Base-by-base conservation (phyloP, 345 rosid species). In the Heritiera fomes region DNA sequence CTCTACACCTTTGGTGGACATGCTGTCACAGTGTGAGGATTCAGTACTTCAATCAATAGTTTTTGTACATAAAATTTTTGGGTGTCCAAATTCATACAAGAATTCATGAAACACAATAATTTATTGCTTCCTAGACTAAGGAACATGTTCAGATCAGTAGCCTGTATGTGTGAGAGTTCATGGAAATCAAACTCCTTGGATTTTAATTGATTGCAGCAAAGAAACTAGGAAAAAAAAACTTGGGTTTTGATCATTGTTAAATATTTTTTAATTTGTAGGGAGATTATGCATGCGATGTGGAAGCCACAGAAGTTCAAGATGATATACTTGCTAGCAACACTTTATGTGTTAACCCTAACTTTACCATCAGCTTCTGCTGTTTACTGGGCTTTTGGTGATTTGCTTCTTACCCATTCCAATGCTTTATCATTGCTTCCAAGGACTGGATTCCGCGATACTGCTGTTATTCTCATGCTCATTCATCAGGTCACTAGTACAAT, bases 231-330 rank as follows among this genome's bases (percentile, higher is more conserved):
- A 28, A 60, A 23, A 5, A 4, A 45, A 58, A 32, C 11, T 38
- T 50, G 43, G 43, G 9, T 50, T 49, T n/a, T 40, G 58, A 73
- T 38, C 15, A n/a, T 56, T 74, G 38, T 45, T 75, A 23, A 59
- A 61, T 75, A 13, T 63, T 17, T 41, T 45, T 70, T 50, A 40
- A 28, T 17, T 53, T 78, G 41, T 58, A 95, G 99, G 87, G 98
- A 95, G 85, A 92, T 95, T 32, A 95, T 95, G 99, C 99, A 95
- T 75, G 99, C 99, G 0, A 95, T 93, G 99, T 96, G 99, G 99
- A 96, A 93, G 86, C 99, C 99, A 2, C 99, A 93, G 82, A 96
- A 92, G 85, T 96, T 96, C 91, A 96, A 96, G 91, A 75, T 88
- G 43, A 92, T 96, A 69, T 96, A 96, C 86, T 81, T 96, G 86